Percentiles rank a stretch among this genome's conserved stretches.
phyloP scores from a whole-genome alignment of 2,329 filamentous ascomycete genomes.

The Calonectria hawksworthii region DNA sequence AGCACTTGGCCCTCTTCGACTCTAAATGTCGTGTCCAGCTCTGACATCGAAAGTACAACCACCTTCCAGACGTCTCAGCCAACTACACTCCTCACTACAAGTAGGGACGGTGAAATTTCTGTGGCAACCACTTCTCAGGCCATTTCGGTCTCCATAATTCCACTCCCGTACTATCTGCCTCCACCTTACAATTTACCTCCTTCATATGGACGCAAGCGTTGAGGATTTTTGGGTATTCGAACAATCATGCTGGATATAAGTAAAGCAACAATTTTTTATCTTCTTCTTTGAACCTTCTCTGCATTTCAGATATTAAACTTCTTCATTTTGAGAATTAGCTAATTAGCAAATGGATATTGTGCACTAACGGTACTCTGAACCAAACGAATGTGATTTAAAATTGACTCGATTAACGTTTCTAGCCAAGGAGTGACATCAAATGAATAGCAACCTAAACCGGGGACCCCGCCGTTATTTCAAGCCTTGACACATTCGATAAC shows the following conservation, averaged over 20 bases:
- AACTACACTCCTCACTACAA: slow-evolving; percentile 44
- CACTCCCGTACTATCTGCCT: slow-evolving; percentile 42
- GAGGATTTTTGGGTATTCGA: slow-evolving; percentile 16
- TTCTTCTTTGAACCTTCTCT: slow-evolving; percentile 23
- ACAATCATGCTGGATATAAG: background rate
- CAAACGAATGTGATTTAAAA: background rate
- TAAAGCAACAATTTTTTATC: background rate
- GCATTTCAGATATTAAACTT: slow-evolving; percentile 18
- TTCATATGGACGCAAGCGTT: slow-evolving; percentile 40
- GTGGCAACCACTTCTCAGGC: slow-evolving; percentile 5
- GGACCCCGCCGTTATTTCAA: no score
- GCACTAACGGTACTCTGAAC: background rate
- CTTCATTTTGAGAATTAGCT: background rate
- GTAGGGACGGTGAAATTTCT: slow-evolving; percentile 29
- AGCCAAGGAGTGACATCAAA: background rate
- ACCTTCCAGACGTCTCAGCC: slow-evolving; percentile 20
- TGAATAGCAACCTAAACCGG: no score
- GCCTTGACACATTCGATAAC: slow-evolving; percentile 39
- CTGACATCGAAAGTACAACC: slow-evolving; percentile 20
- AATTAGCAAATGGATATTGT: slow-evolving; percentile 1
- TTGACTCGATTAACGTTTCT: background rate
- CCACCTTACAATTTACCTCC: slow-evolving; percentile 35
- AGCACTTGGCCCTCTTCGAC: slow-evolving; percentile 28
- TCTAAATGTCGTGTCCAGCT: slow-evolving; percentile 25
- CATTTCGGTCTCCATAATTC: slow-evolving; percentile 27